Evolutionary conservation across 2,329 filamentous ascomycete genomes (phyloP), one percentile per base, ranked within the genome.

Genomic region (Passalora sequoiae): DNA sequence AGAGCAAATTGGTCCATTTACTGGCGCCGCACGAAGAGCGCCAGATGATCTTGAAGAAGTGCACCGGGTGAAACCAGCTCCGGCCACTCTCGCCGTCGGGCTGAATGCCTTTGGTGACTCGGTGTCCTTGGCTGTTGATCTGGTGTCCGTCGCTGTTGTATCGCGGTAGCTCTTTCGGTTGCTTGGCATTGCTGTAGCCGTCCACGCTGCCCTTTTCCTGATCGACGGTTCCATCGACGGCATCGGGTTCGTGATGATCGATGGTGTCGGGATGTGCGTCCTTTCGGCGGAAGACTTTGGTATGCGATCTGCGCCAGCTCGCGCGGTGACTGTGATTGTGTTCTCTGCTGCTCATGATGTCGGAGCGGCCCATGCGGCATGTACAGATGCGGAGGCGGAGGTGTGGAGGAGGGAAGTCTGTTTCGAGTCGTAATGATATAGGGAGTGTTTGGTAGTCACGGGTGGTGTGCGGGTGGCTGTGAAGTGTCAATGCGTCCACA

Each of bases 31-130:
- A 71, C 0, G 70, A 70, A 38, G 66, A 70, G 12, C 60, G 56
- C 61, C 66, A 70, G 49, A 69, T 65, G 13, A 75, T 69, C 9
- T 44, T 46, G 16, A 72, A 44, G 55, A 74, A 73, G 29, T 68
- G 64, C 25, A 58, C 49, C 2, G 66, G 66, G 25, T 70, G 63
- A 43, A 75, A 66, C 27, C 71, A 68, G 13, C 59, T 60, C 36
- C 71, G 60, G 2, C 70, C 70, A 44, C 68, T 71, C 55, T 75
- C 70, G 32, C 72, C 72, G 20, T 72, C 69, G 30, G 62, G 58
- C 39, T 70, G 58, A 29, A 73, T 68, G 43, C 67, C 66, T 25
- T 49, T 58, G 0, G 66, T 69, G 5, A 72, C 65, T 42, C 55
- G 50, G 51, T 72, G 66, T 13, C 69, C 69, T 53, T 67, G 67